Base-by-base conservation (phyloP, 805 yeast species). In the Lachancea meyersii region DNA sequence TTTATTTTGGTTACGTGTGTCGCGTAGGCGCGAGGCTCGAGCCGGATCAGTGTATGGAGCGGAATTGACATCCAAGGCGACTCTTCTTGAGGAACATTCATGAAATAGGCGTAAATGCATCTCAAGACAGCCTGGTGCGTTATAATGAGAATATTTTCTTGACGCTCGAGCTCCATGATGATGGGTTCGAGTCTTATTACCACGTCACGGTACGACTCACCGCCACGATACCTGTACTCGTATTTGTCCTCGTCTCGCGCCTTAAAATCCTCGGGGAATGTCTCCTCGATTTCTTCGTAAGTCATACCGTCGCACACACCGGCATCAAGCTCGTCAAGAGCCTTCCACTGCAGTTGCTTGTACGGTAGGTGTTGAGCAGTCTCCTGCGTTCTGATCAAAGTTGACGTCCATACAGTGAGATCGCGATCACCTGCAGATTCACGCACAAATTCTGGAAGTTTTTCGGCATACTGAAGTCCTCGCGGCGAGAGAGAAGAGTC, bases 61-160 rank as follows among this genome's bases (percentile, higher is more conserved):
- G 99, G 99, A 46, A 93, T 94, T 31, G 94, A 86, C 96, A 93
- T 88, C 98, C 98, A 93, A 4, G 99, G 99, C 45, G 89, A 78
- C 62, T 87, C 91, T 55, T 91, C 96, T 63, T 91, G 97, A 4
- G 97, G 96, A 16, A 93, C 95, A 60, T 93, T 91, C 97, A 93
- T 93, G 60, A 89, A 93, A 64, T 93, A 93, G 6, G 98, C 97
- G 64, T 93, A 93, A 40, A 93, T 81, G 60, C 99, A 93, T 56
- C 99, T 76, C 51, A 93, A 71, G 9, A 93, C 97, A 0, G 97
- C 97, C 66, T 93, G 99, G 63, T 93, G 99, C 3, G 98, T 93
- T 33, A 93, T 93, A 47, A 93, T 91, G 60, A 93, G 72, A 39
- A 93, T 88, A 62, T 93, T 89, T 55, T 93, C 97, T 65, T 91